Base-by-base conservation (phyloP, 2,329 filamentous ascomycete genomes). In the Aschersonia sp. region DNA sequence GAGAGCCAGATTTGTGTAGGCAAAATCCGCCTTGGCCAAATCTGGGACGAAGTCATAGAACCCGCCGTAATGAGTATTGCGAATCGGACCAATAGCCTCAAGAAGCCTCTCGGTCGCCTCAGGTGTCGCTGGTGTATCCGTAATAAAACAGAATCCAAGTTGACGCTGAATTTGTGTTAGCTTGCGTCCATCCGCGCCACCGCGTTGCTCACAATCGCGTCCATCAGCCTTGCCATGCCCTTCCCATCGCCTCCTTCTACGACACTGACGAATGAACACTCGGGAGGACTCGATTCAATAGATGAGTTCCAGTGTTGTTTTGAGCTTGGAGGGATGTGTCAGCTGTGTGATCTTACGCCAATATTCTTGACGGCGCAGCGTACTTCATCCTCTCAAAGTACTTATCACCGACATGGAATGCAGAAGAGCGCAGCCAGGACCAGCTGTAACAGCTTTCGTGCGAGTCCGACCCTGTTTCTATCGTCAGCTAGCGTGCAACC, bases 31-130 rank as follows among this genome's bases (percentile, higher is more conserved):
- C 59, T 83, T 83, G 31, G 87, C 83, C 30, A 95, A 75, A 62
- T 95, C 85, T 5, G 89, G 84, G 1, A 86, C 85, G 63, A 97
- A 97, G 64, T 95, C 90, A 57, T 76, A 77, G 59, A 75, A 74
- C 50, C 66, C 78, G 68, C 87, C 90, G 63, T 97, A 98, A 61
- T 97, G 92, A 0, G 92, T 98, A 51, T 83, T 73, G 14, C 89
- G 79, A 56, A 97, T 89, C 53, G 90, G 90, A 0, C 87, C 79
- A 52, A 98, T 94, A 47, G 80, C 78, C 58, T 86, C 76, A 2
- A 97, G 70, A 1, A 95, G 71, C n/a, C 68, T 61, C 62, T 90
- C 66, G 0, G 89, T 95, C 5, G 81, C 74, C 53, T 81, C 72
- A 0, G 87, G 84, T 1, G 79, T 68, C 10, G 59, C 61, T 0